Evolutionary conservation across 495 filamentous ascomycete species (phyloP), one percentile per base, ranked within the genome.

Genomic region (Penicillium desertorum): DNA sequence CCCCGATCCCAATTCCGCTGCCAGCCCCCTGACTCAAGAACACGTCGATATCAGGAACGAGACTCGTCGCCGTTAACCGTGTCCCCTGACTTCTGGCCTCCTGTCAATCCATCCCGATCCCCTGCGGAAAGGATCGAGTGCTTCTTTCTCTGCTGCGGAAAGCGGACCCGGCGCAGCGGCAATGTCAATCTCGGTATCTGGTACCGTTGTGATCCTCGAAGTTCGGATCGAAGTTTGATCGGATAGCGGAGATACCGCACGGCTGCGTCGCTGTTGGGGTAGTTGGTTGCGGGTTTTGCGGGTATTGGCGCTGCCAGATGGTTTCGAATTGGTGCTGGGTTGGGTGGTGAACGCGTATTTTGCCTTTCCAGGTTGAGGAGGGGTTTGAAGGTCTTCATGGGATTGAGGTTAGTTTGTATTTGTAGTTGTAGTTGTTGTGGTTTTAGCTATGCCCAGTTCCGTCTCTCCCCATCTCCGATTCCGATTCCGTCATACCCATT

Each of bases 141-240:
- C 71, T 30, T 69, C 41, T 3, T 72, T 62, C 53, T 76, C 72
- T 0, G 41, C 56, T 0, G 54, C 44, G 10, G 65, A 71, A 7
- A 72, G 66, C 11, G 62, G 72, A 12, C 47, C 61, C 32, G 60
- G 61, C 3, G 54, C 51, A 7, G 54, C 51, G 5, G 56, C 44
- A 0, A 62, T 48, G 12, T 73, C 68, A 2, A 69, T 65, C 27
- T 77, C 73, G 42, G 69, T 55, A 34, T 75, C 79, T 1, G 64
- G 64, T 0, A 82, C 20, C 5, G 61, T 57, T 3, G 60, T 48
- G 44, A 17, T 59, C 54, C 6, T 34, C 43, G 57, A 76, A 60
- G 56, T 82, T 68, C 65, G 88, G 71, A 54, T 84, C 62, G 72
- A 86, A 77, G 59, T 76, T 65, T 56, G 70, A 69, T 86, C 65